Percentiles rank a stretch among this genome's conserved stretches.
Evolutionary conservation across 2,329 filamentous ascomycete genomes (phyloP).

Genomic region (Fusarium tuaranense): DNA sequence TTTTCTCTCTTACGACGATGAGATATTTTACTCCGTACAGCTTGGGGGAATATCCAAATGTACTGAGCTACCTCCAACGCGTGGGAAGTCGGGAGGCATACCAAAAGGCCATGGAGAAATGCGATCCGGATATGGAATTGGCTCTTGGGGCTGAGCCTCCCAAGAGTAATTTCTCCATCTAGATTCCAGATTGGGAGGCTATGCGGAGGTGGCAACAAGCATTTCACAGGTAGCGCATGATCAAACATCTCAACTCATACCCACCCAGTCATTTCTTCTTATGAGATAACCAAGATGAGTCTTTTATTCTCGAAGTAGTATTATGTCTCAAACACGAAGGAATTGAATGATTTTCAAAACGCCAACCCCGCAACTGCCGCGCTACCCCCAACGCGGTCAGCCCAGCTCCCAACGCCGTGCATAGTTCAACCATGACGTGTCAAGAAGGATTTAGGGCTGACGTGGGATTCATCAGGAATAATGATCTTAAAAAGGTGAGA

Average conservation of each 20-base stretch:
- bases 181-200: background rate
- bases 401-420: background rate
- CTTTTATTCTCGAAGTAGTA: background rate
- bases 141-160: slow-evolving; percentile 42
- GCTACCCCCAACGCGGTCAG: background rate
- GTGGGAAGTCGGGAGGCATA: slow-evolving; percentile 60
- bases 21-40: slow-evolving; percentile 62
- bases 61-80: slow-evolving; percentile 60
- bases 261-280: background rate
- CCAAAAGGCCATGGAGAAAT: slow-evolving; percentile 59
- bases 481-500: background rate
- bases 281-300: background rate
- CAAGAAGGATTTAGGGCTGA: background rate
- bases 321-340: background rate
- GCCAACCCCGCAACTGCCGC: background rate
- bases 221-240: background rate
- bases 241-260: background rate
- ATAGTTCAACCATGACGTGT: background rate
- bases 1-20: slow-evolving; percentile 72
- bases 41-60: slow-evolving; percentile 54
- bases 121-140: slow-evolving; percentile 59
- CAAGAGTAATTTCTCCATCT: slow-evolving; percentile 13
- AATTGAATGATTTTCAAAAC: background rate
- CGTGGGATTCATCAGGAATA: background rate
- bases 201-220: background rate